phyloP scores from a whole-genome alignment of 1,284 basidiomycete genomes.

The Marasmius fiardii region DNA sequence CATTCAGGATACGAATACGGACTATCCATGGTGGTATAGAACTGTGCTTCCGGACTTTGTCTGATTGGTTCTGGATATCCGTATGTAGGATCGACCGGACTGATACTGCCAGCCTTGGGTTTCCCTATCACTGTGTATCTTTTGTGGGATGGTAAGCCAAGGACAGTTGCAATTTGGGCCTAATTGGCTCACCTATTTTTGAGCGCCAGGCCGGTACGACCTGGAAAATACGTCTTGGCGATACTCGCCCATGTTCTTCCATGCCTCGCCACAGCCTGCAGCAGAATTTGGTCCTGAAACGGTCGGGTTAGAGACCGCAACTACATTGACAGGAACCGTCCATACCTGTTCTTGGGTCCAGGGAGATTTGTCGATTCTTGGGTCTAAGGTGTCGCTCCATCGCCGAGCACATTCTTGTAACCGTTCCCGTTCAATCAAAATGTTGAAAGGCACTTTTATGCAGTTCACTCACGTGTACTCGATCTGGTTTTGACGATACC shows the following conservation, averaged over 20 bases:
- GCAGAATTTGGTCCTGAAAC: conserved; percentile 42
- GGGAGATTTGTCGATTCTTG: conserved; percentile 49
- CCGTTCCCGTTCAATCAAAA: too few species aligned
- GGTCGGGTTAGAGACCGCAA: neutral
- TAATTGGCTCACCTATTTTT: conserved; percentile 44
- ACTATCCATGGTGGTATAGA: neutral
- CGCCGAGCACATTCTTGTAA: conserved; percentile 61
- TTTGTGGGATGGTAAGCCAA: neutral
- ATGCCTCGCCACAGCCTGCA: conserved; percentile 48
- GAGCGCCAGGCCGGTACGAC: conserved; percentile 51
- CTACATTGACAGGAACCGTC: conserved; percentile 2
- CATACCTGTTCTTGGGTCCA: conserved; percentile 49
- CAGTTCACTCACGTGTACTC: conserved; percentile 47
- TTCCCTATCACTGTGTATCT: conserved; percentile 1
- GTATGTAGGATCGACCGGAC: neutral
- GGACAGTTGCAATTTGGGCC: too few species aligned
- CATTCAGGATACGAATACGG: neutral
- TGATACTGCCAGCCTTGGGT: neutral
- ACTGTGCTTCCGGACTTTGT: neutral
- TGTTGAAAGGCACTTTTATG: conserved; percentile 13
- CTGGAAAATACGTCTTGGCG: conserved; percentile 53
- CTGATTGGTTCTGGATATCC: neutral
- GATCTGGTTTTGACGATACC: conserved; percentile 49
- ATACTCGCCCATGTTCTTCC: conserved; percentile 58
- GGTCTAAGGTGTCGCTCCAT: conserved; percentile 56